phyloP scores from a whole-genome alignment of 208 protist genomes.

The Leishmania aethiopica region DNA sequence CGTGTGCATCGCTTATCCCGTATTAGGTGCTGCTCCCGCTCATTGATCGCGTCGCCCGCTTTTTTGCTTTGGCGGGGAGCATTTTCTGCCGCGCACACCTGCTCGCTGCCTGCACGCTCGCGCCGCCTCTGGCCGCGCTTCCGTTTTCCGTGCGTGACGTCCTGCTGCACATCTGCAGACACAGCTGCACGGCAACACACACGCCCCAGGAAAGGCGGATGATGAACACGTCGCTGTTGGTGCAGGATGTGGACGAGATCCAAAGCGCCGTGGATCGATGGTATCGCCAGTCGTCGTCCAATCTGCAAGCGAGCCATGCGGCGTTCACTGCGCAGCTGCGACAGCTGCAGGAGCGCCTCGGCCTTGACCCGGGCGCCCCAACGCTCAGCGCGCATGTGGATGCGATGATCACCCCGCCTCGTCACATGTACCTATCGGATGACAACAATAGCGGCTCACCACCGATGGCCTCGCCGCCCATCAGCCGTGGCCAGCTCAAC shows the following conservation, averaged over 20 bases:
- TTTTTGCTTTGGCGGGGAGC: not conserved
- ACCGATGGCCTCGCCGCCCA: constrained; percentile 57
- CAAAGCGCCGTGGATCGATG: constrained; percentile 59
- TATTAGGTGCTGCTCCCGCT: not conserved
- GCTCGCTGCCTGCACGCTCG: not conserved
- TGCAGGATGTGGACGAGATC: constrained; percentile 77
- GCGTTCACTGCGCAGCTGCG: constrained; percentile 51
- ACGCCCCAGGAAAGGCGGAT: not conserved
- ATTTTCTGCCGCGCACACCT: not conserved
- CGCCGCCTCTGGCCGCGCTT: not conserved
- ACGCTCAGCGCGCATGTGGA: constrained; percentile 21
- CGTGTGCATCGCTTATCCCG: not conserved
- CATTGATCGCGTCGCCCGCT: not conserved
- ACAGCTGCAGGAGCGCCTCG: constrained; percentile 49
- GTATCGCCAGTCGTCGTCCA: constrained; percentile 54
- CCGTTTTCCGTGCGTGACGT: not conserved
- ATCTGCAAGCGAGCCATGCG: constrained; percentile 45
- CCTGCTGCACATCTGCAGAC: not conserved
- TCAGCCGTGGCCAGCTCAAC: constrained; percentile 47
- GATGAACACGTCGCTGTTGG: constrained; percentile 42
- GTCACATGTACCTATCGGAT: constrained; percentile 34
- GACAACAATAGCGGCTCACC: constrained; percentile 51
- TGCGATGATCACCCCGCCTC: constrained; percentile 53
- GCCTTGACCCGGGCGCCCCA: constrained; percentile 26
- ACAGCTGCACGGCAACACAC: not conserved